Evolutionary conservation across 1,284 basidiomycete genomes (phyloP).

Genomic region (Grifola frondosa): DNA sequence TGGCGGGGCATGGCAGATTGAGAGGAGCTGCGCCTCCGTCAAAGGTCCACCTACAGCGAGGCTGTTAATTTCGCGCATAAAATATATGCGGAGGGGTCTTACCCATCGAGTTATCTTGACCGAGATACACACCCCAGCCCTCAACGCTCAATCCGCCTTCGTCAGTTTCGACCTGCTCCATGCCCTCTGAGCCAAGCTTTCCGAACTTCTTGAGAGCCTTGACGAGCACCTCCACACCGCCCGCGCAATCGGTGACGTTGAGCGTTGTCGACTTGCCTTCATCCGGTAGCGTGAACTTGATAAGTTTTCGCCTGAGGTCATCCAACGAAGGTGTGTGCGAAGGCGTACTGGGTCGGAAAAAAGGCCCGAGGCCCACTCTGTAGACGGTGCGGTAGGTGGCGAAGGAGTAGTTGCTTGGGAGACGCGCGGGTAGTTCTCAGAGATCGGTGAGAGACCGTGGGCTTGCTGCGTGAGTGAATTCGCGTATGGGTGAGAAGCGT

Average conservation of each 20-base stretch:
- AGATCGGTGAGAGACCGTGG: slow-evolving; percentile 62
- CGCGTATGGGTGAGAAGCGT: slow-evolving; percentile 29
- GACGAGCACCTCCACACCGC: slow-evolving; percentile 83
- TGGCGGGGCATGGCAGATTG: slow-evolving; percentile 82
- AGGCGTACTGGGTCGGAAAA: slow-evolving; percentile 43
- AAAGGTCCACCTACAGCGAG: slow-evolving; percentile 58
- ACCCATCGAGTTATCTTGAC: slow-evolving; percentile 59
- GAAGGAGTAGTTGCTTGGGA: too few relatives aligned
- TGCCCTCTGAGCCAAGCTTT: slow-evolving; percentile 58
- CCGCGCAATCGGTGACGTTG: slow-evolving; percentile 75
- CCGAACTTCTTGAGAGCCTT: slow-evolving; percentile 87
- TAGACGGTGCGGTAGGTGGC: slow-evolving; percentile 45
- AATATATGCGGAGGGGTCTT: slow-evolving; percentile 8
- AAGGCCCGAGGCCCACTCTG: slow-evolving; percentile 54
- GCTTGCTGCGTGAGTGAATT: slow-evolving; percentile 29
- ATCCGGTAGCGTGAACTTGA: slow-evolving; percentile 85
- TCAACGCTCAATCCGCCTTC: slow-evolving; percentile 76
- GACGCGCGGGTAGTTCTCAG: too few relatives aligned
- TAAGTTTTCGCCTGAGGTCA: slow-evolving; percentile 75
- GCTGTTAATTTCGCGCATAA: slow-evolving; percentile 3
- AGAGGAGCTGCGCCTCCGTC: slow-evolving; percentile 82
- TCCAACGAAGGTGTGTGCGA: slow-evolving; percentile 60
- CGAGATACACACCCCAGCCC: slow-evolving; percentile 84
- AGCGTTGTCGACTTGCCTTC: slow-evolving; percentile 76
- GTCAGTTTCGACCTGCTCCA: slow-evolving; percentile 54